phyloP scores from a whole-genome alignment of 805 yeast genomes.

The Kluyveromyces wickerhamii region DNA sequence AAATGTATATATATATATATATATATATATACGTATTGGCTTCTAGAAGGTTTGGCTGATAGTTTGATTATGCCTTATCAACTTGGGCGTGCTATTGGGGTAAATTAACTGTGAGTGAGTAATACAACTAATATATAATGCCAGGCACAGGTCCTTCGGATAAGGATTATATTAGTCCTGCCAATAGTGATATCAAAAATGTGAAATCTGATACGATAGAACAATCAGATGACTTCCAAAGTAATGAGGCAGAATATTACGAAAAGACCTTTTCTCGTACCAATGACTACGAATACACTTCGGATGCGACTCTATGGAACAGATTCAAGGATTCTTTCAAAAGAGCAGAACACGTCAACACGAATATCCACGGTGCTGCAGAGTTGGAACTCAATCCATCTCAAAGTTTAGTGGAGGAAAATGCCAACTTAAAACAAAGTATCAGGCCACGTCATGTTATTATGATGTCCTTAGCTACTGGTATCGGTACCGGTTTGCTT shows the following conservation, averaged over 20 bases:
- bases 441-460: conserved; percentile 43
- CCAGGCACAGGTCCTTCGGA: neutral
- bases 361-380: conserved; percentile 1
- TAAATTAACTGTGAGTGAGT: too few species aligned
- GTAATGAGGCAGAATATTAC: conserved; percentile 18
- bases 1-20: too few species aligned
- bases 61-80: too few species aligned
- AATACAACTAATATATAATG: too few species aligned
- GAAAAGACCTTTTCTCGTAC: conserved; percentile 8
- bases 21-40: too few species aligned
- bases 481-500: conserved; percentile 70
- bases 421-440: conserved; percentile 30
- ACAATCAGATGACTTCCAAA: conserved; percentile 4
- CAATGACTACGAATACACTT: conserved; percentile 4
- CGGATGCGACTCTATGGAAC: conserved; percentile 6
- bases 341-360: conserved; percentile 12
- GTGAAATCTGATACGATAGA: conserved; percentile 1
- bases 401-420: conserved; percentile 1
- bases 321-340: conserved; percentile 18
- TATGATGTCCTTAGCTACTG: conserved; percentile 78
- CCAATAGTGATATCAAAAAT: conserved; percentile 10
- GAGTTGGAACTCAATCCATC: conserved; percentile 1
- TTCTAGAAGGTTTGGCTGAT: too few species aligned
- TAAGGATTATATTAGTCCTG: conserved; percentile 2
- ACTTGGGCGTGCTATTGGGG: too few species aligned